Evolutionary conservation across 306 rosid genomes (phyloP).

Genomic region (Boehmeria nivea): DNA sequence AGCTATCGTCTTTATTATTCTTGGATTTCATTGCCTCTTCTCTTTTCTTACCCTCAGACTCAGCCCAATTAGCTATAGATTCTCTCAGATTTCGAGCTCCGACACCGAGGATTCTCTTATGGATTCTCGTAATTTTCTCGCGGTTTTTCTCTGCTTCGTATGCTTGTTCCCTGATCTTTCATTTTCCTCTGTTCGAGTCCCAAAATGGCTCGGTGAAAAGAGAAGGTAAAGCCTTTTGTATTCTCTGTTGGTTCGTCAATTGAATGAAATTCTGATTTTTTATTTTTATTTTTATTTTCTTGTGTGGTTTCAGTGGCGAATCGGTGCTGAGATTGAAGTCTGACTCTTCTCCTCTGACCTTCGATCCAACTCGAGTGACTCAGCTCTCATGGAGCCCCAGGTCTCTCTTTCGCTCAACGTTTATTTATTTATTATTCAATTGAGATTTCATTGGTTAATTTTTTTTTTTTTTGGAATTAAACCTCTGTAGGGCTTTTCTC

Average conservation of each 20-base stretch:
- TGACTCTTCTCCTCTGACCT: conserved; percentile 34
- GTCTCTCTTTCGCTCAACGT: conserved; percentile 33
- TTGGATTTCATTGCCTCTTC: no score
- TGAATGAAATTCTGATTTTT: neutral
- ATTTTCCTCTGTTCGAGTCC: conserved; percentile 44
- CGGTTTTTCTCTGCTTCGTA: conserved; percentile 32
- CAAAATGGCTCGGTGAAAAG: conserved; percentile 25
- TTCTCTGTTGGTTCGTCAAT: neutral
- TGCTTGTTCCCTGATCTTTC: conserved; percentile 39
- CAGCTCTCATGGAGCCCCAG: conserved; percentile 94
- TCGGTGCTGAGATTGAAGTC: conserved; percentile 44
- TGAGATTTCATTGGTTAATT: neutral
- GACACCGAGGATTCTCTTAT: conserved; percentile 25
- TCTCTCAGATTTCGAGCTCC: neutral
- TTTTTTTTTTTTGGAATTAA: neutral
- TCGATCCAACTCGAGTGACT: conserved; percentile 75
- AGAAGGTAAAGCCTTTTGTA: conserved; percentile 24
- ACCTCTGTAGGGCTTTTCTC: conserved; percentile 71
- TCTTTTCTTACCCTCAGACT: no score
- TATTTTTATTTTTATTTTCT: neutral
- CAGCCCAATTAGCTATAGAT: no score
- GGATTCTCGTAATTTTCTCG: conserved; percentile 31
- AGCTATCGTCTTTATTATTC: no score
- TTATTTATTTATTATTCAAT: neutral
- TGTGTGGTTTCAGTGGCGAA: conserved; percentile 33